A percentile compares a stretch with the other conserved stretches of the same genome.
phyloP scores from a whole-genome alignment of 1,139 yeast species.

The Taphrina betulina region DNA sequence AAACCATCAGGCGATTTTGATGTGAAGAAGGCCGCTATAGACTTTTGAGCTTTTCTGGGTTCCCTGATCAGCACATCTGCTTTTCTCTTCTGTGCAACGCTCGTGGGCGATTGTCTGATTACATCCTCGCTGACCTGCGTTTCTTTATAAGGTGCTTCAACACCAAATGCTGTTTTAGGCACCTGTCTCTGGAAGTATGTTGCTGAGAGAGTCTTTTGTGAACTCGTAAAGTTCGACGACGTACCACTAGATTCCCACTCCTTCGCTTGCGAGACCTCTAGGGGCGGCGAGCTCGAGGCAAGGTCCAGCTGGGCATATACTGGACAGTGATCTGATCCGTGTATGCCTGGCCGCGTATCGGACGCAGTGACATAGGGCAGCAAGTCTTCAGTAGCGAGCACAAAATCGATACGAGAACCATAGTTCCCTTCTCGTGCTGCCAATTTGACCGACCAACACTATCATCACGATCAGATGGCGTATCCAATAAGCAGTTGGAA shows the following conservation, averaged over 20 bases:
- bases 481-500: too few species aligned
- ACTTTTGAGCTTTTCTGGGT: conserved; percentile 3
- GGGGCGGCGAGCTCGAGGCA: conserved; percentile 1
- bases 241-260: conserved; percentile 3
- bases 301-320: conserved; percentile 64
- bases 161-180: neutral
- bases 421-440: conserved; percentile 53
- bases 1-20: too few species aligned
- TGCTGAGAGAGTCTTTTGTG: conserved; percentile 35
- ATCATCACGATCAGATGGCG: too few species aligned
- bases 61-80: neutral
- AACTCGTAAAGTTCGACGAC: conserved; percentile 35
- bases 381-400: conserved; percentile 53
- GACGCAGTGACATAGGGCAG: conserved; percentile 49
- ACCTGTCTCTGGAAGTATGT: conserved; percentile 28
- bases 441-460: conserved; percentile 71
- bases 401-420: conserved; percentile 84
- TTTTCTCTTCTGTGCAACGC: neutral
- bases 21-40: conserved; percentile 24
- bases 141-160: neutral
- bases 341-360: conserved; percentile 64
- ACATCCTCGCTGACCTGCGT: too few species aligned
- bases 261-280: neutral
- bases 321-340: conserved; percentile 96
- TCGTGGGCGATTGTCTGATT: neutral